phyloP scores from a whole-genome alignment of 495 filamentous ascomycete genomes.

The Aspergillus asperescens region DNA sequence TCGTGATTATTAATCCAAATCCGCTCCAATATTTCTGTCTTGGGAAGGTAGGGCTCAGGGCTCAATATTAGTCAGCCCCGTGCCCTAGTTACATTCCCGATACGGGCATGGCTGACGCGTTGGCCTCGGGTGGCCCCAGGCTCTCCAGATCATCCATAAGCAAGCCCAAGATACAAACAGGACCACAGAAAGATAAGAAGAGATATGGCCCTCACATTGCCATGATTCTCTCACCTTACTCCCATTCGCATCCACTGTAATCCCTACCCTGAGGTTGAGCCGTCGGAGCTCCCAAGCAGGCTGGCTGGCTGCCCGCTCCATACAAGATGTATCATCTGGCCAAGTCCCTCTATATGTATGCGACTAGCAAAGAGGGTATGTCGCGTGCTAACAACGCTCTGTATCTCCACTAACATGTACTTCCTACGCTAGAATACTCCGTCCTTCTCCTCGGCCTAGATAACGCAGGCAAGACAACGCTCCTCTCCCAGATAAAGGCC shows the following conservation, averaged over 20 bases:
- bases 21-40: not conserved
- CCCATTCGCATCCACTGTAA: conserved; percentile 18
- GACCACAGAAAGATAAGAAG: not conserved
- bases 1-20: conserved; percentile 9
- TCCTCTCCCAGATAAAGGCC: conserved; percentile 91
- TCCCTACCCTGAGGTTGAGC: conserved; percentile 7
- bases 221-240: conserved; percentile 19
- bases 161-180: not conserved
- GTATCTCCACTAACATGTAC: not conserved
- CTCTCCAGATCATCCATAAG: not conserved
- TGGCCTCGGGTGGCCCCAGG: conserved; percentile 4
- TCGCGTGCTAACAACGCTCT: not conserved
- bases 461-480: conserved; percentile 97
- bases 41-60: conserved; percentile 22
- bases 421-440: conserved; percentile 69
- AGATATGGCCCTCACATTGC: conserved; percentile 8
- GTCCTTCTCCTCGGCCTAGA: conserved; percentile 95
- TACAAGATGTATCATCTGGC: conserved; percentile 88
- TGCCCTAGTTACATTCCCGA: conserved; percentile 33
- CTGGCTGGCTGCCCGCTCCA: conserved; percentile 5
- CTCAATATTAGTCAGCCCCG: conserved; percentile 19
- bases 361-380: conserved; percentile 89
- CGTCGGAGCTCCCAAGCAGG: not conserved
- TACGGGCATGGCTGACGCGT: conserved; percentile 27
- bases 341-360: conserved; percentile 88